Percentiles rank a stretch among this genome's conserved stretches.
Evolutionary conservation across 73 alveolate genomes (phyloP).

Genomic region (Paramecium sonneborni): DNA sequence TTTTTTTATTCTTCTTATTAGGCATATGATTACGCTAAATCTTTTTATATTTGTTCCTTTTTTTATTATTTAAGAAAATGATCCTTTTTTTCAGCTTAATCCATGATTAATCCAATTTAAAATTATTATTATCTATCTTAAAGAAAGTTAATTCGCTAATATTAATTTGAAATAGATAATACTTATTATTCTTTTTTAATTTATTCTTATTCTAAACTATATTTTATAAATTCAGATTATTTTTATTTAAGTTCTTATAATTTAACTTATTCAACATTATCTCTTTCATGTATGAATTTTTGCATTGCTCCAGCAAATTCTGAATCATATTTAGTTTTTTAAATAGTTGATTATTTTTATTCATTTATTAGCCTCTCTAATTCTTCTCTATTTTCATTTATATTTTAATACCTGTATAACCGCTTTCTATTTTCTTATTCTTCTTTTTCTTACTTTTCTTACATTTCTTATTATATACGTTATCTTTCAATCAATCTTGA

Average conservation of each 20-base stretch:
- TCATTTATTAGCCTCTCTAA: neutral
- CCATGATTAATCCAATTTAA: neutral
- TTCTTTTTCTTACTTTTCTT: constrained; percentile 42
- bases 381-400: constrained; percentile 15
- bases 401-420: neutral
- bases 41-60: neutral
- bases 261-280: neutral
- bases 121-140: neutral
- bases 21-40: neutral
- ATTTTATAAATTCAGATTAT: neutral
- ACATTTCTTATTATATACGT: neutral
- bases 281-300: neutral
- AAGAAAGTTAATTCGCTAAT: neutral
- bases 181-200: neutral
- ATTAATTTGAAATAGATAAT: neutral
- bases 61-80: neutral
- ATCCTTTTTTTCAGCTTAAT: constrained; percentile 40
- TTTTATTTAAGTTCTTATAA: neutral
- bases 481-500: constrained; percentile 32
- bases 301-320: neutral
- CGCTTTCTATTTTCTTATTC: constrained; percentile 31
- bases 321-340: neutral
- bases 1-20: neutral
- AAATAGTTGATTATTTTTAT: neutral
- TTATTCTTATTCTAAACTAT: constrained; percentile 8